phyloP scores from a whole-genome alignment of 371 early-diverging fungal species.

The Quaeritorhiza haematococci region DNA sequence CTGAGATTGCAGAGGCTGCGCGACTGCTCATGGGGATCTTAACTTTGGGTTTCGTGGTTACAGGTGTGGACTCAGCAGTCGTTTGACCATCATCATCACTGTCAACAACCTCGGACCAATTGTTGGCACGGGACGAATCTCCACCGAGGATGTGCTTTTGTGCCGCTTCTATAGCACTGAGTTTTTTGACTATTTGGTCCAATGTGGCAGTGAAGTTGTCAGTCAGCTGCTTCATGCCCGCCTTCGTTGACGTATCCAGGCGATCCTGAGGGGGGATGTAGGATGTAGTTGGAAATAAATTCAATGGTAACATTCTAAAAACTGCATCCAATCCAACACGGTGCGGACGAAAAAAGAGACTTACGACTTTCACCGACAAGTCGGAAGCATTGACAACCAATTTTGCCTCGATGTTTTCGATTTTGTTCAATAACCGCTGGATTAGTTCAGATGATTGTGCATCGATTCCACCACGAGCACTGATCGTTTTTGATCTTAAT shows the following conservation, averaged over 20 bases:
- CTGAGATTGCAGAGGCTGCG: slow-evolving; percentile 3
- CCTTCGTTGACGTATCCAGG: neutral
- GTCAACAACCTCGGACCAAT: neutral
- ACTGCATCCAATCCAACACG: slow-evolving; percentile 1
- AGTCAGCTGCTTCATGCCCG: slow-evolving; percentile 1
- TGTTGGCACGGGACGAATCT: neutral
- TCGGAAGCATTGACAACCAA: too few relatives aligned
- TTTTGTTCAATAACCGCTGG: too few relatives aligned
- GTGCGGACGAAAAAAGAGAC: neutral
- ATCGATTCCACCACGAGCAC: too few relatives aligned
- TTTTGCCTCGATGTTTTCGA: too few relatives aligned
- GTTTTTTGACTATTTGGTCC: neutral
- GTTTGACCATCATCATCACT: too few relatives aligned
- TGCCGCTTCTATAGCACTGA: slow-evolving; percentile 5
- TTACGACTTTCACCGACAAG: neutral
- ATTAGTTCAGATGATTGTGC: too few relatives aligned
- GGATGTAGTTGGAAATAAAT: slow-evolving; percentile 3
- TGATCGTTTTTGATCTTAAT: too few relatives aligned
- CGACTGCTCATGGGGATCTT: neutral
- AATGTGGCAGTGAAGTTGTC: slow-evolving; percentile 8
- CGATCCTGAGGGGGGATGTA: neutral
- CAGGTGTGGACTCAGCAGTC: too few relatives aligned
- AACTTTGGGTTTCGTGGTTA: neutral
- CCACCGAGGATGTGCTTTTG: slow-evolving; percentile 8
- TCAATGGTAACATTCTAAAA: neutral